Conservation (phyloP, 148 eudicot species). For the Rhododendron ovatum region DNA sequence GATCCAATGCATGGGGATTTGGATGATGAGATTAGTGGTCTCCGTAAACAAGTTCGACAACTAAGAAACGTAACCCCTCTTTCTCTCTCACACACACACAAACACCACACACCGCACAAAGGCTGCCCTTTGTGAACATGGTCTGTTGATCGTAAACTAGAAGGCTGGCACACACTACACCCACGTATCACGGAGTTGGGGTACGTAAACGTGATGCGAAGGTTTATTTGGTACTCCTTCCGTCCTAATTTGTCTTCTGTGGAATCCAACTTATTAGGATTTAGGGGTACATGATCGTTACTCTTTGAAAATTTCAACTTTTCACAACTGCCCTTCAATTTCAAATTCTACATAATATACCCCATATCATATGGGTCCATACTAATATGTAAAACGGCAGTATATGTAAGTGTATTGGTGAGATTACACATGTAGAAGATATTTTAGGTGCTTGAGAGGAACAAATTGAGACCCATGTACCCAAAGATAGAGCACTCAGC, state of each 20-base stretch:
- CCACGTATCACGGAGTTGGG: background rate
- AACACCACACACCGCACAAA: background rate
- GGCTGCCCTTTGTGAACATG: background rate
- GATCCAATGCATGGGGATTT: constrained; percentile 85
- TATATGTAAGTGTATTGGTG: background rate
- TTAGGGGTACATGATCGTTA: background rate
- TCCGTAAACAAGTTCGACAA: constrained; percentile 66
- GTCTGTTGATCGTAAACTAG: background rate
- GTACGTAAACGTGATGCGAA: background rate
- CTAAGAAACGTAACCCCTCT: constrained; percentile 52
- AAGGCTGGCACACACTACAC: background rate
- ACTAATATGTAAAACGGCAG: background rate
- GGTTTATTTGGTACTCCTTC: background rate
- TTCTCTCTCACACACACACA: background rate
- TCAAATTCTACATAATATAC: background rate
- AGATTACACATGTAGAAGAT: background rate
- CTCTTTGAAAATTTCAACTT: no score
- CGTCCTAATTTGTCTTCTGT: background rate
- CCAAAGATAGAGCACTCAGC: background rate
- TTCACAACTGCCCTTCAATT: no score
- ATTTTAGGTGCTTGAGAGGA: background rate
- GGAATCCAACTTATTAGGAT: background rate
- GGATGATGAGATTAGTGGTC: constrained; percentile 75
- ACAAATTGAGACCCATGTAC: background rate
- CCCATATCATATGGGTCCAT: background rate